A percentile compares a stretch with the other conserved stretches of the same genome.
These are phyloP conservation scores for Euphorbia tirucalli DNA, from an alignment of 345 rosid genomes.

Conservation along the genomic window DNA sequence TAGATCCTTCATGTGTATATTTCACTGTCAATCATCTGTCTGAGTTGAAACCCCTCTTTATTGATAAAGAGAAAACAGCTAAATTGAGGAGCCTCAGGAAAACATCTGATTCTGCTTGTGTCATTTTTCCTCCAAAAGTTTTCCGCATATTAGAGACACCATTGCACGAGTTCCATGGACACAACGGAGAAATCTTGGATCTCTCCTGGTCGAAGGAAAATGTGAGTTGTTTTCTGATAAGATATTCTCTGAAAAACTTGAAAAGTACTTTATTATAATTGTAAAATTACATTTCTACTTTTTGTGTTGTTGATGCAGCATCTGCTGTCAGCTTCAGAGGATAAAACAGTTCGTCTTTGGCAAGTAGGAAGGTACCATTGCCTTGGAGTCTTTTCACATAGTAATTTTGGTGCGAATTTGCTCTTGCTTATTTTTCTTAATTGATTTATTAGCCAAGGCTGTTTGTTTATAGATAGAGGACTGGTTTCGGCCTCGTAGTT, in stretches of 20 bases:
- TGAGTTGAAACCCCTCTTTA: conserved; percentile 40
- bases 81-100: conserved; percentile 40
- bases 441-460: background rate
- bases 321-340: conserved; percentile 27
- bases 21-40: conserved; percentile 52
- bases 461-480: background rate
- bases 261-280: background rate
- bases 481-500: background rate
- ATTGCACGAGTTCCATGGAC: conserved; percentile 65
- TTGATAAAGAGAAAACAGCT: conserved; percentile 37
- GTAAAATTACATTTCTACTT: background rate
- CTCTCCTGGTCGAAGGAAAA: conserved; percentile 67
- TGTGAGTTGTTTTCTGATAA: conserved; percentile 7
- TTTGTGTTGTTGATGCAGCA: conserved; percentile 19
- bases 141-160: conserved; percentile 60
- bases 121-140: conserved; percentile 61
- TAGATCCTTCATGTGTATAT: conserved; percentile 50
- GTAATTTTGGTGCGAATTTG: conserved; percentile 25
- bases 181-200: conserved; percentile 60
- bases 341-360: conserved; percentile 31
- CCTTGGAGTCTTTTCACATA: conserved; percentile 28
- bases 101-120: conserved; percentile 56
- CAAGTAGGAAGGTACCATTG: conserved; percentile 26
- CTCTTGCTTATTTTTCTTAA: background rate
- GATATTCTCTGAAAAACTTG: background rate